Conservation (phyloP, 805 yeast species). For the Sungouiella blattae region DNA sequence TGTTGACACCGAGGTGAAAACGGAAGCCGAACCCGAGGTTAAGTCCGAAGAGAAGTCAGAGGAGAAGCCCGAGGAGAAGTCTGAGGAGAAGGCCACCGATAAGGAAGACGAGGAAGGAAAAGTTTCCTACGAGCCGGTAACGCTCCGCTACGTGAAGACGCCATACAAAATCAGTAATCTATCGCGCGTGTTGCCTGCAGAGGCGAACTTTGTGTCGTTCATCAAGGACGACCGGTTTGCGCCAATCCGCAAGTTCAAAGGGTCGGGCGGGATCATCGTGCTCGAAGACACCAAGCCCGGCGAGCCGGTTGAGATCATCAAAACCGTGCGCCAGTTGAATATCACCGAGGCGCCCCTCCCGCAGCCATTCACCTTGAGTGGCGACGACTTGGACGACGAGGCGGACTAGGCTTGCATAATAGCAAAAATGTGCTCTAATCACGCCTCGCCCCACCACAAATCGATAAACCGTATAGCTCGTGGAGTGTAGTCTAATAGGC, state of each 20-base stretch:
- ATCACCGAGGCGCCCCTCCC: constrained; percentile 73
- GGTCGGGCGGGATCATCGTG: constrained; percentile 65
- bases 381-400: constrained; percentile 46
- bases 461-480: too few species aligned
- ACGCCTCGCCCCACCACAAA: too few species aligned
- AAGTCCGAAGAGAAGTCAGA: constrained; percentile 9
- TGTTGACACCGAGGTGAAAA: constrained; percentile 25
- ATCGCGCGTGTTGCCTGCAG: constrained; percentile 87
- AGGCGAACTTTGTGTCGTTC: constrained; percentile 79
- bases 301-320: constrained; percentile 62
- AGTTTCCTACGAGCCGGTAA: constrained; percentile 27
- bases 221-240: constrained; percentile 68
- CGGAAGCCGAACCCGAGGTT: constrained; percentile 14
- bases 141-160: constrained; percentile 54
- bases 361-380: constrained; percentile 63
- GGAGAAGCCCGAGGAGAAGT: constrained; percentile 11
- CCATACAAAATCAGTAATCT: constrained; percentile 74
- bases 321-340: constrained; percentile 78
- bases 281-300: constrained; percentile 60
- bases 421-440: background rate
- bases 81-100: constrained; percentile 12
- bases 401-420: constrained; percentile 4
- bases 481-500: too few species aligned
- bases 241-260: constrained; percentile 79
- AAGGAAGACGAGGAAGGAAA: constrained; percentile 18